Percentiles rank a stretch among this genome's conserved stretches.
Evolutionary conservation across 2,329 filamentous ascomycete genomes (phyloP).

Genomic region (Monosporascus sp.): DNA sequence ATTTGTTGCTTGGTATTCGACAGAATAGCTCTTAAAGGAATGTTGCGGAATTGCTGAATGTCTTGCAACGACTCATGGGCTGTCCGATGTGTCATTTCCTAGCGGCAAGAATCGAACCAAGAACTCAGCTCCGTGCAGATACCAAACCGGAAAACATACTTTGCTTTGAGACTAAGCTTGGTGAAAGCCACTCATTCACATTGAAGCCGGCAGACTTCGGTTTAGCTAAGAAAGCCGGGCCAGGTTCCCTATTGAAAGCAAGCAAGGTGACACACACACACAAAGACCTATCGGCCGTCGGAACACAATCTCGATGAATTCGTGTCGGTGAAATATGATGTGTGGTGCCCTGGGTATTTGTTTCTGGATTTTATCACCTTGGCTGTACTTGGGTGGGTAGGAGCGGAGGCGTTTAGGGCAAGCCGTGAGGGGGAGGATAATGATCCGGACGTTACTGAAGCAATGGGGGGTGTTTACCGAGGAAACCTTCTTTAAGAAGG

Average conservation of each 20-base stretch:
- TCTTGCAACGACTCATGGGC: slow-evolving; percentile 4
- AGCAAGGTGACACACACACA: slow-evolving; percentile 1
- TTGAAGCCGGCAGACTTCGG: slow-evolving; percentile 13
- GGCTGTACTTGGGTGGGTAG: slow-evolving; percentile 2
- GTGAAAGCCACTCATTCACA: background rate
- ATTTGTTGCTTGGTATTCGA: slow-evolving; percentile 1
- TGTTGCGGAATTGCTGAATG: slow-evolving; percentile 9
- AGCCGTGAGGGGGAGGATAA: background rate
- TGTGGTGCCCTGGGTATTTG: slow-evolving; percentile 19
- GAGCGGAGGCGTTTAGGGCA: background rate
- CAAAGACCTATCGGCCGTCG: slow-evolving; percentile 10
- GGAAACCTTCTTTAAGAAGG: slow-evolving; percentile 9
- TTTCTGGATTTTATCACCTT: slow-evolving; percentile 19
- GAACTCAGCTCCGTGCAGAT: slow-evolving; percentile 6
- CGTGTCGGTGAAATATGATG: slow-evolving; percentile 7
- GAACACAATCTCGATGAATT: slow-evolving; percentile 4
- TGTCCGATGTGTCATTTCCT: background rate
- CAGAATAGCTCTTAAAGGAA: slow-evolving; percentile 7
- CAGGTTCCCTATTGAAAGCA: background rate
- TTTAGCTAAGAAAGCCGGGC: background rate
- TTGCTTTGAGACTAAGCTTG: slow-evolving; percentile 3
- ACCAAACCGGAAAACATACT: slow-evolving; percentile 13
- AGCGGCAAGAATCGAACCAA: background rate
- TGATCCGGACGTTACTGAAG: background rate
- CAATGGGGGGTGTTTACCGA: background rate